Percentiles rank a stretch among this genome's conserved stretches.
Conservation (phyloP, 2,329 filamentous ascomycete species). For the Colletotrichum chlorophyti region DNA sequence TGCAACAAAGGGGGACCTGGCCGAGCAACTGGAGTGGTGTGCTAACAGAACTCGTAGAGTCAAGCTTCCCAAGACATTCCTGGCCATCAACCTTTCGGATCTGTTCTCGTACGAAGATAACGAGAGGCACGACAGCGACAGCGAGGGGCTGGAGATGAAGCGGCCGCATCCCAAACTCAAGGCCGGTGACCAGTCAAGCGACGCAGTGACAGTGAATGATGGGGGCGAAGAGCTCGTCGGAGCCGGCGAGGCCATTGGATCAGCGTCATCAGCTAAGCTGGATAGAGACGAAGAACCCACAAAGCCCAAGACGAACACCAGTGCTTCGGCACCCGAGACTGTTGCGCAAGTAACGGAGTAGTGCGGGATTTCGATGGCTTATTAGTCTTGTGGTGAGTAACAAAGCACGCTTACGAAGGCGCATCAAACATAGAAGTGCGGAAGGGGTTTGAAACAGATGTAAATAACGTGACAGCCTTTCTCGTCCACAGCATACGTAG, state of each 20-base stretch:
- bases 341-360: neutral
- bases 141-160: slow-evolving; percentile 57
- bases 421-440: too few species aligned
- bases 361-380: too few species aligned
- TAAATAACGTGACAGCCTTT: too few species aligned
- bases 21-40: neutral
- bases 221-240: slow-evolving; percentile 21
- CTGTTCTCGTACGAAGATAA: slow-evolving; percentile 66
- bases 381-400: neutral
- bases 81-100: slow-evolving; percentile 69
- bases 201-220: neutral
- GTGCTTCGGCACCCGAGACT: neutral
- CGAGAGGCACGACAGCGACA: slow-evolving; percentile 57
- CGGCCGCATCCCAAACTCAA: slow-evolving; percentile 35
- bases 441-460: too few species aligned
- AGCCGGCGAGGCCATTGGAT: slow-evolving; percentile 27
- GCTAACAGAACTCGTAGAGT: slow-evolving; percentile 50
- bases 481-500: too few species aligned
- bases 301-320: slow-evolving; percentile 6
- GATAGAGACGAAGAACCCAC: slow-evolving; percentile 1
- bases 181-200: slow-evolving; percentile 3
- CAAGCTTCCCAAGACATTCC: slow-evolving; percentile 70
- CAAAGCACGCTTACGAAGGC: too few species aligned
- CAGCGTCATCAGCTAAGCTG: neutral
- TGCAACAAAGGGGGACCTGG: neutral